Evolutionary conservation across 371 early-diverging fungal species (phyloP), one percentile per base, ranked within the genome.

Genomic region (Apophysomyces ossiformis): DNA sequence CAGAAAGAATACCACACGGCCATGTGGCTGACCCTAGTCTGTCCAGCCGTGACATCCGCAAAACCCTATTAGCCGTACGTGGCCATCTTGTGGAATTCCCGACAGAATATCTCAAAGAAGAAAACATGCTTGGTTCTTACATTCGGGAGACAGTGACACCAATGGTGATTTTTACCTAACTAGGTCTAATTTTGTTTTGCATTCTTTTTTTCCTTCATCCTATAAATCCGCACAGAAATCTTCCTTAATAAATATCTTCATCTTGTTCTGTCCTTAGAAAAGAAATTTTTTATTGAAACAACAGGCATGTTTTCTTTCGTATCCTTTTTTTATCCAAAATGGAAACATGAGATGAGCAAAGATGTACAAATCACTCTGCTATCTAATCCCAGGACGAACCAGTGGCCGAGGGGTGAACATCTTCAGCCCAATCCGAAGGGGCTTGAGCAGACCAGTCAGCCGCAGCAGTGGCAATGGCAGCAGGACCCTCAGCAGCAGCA

Each of bases 1-100:
- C 89, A 2, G 76, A 87, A 61, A 77, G 74, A 63, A 76, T 86
- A 1, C 79, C 84, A 5, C 79, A 76, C 50, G 88, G 87, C 5
- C 90, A 90, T 71, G 79, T 86, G 16, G 87, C 81, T n/a, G 75
- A 85, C 72, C 72, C 76, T 1, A 32, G 76, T 5, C 35, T 81
- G 18, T 70, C 76, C 57, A 72, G 67, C 4, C 67, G 69, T 37
- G 74, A 79, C 5, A 77, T 85, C 7, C 65, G 79, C 47, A 73
- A 78, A 44, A 64, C 62, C 9, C 72, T 92, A 21, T 45, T 64
- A 12, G 60, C 60, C 0, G 68, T 92, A 6, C 77, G 77, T 9
- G 92, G 92, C 5, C 89, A 92, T 64, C 64, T 89, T 57, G 94
- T 94, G 5, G 79, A 84, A 37, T 92, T 92, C 70, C 93, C 95